These are phyloP conservation scores for Lactarius pseudohatsudake DNA, from an alignment of 768 basidiomycete species.

Conservation along the genomic window DNA sequence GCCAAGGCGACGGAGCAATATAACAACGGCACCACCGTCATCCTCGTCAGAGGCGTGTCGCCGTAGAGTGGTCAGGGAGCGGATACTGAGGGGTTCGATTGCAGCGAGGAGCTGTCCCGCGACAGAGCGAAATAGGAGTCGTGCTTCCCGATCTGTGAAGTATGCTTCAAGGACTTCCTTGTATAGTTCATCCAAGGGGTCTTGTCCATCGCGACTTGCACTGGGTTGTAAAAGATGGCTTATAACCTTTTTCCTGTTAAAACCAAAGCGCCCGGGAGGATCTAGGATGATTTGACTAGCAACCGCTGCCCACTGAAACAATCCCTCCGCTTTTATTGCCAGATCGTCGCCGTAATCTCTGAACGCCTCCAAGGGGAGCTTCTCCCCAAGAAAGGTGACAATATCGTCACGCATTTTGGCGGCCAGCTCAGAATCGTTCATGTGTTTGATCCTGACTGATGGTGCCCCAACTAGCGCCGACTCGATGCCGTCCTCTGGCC, in stretches of 20 bases:
- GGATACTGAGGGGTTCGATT: background rate
- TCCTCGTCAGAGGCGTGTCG: background rate
- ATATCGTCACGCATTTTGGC: background rate
- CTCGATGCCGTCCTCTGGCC: slow-evolving; percentile 1
- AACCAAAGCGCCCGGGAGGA: background rate
- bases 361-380: background rate
- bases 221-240: background rate
- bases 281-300: background rate
- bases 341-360: background rate
- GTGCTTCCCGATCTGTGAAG: background rate
- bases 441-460: background rate
- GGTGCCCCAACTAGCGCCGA: background rate
- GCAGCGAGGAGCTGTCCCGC: slow-evolving; percentile 4
- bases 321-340: background rate
- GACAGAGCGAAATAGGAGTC: background rate
- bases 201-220: background rate
- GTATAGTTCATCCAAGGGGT: slow-evolving; percentile 4
- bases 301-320: slow-evolving; percentile 11
- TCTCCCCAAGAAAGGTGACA: background rate
- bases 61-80: background rate
- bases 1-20: background rate
- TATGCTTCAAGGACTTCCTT: background rate
- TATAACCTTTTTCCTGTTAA: background rate
- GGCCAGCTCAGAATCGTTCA: background rate
- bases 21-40: background rate